phyloP scores from a whole-genome alignment of 1,139 yeast genomes.

The Geotrichum klebahnii region DNA sequence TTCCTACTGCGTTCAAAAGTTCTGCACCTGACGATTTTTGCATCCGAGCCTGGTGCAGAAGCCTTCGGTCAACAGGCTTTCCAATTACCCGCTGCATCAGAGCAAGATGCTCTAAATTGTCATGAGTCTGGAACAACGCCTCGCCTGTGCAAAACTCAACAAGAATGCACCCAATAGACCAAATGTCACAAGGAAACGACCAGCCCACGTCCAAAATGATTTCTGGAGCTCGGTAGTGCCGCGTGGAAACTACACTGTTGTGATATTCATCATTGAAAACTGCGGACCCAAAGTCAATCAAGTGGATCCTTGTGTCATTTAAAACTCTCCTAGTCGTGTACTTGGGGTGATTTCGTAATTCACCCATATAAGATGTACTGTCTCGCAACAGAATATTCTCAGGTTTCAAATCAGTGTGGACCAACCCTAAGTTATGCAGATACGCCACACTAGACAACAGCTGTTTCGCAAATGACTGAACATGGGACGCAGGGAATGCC shows the following conservation, averaged over 20 bases:
- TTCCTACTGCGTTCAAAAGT: conserved; percentile 24
- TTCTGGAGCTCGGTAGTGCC: conserved; percentile 97
- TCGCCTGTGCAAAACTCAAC: conserved; percentile 94
- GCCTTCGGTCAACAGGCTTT: conserved; percentile 33
- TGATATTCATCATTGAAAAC: conserved; percentile 93
- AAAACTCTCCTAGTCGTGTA: conserved; percentile 35
- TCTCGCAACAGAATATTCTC: conserved; percentile 75
- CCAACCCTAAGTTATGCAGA: conserved; percentile 80
- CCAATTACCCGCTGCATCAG: conserved; percentile 80
- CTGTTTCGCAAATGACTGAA: conserved; percentile 85
- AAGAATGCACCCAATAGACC: conserved; percentile 94
- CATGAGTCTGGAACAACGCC: conserved; percentile 91
- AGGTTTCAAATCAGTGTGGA: conserved; percentile 94
- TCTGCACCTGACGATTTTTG: conserved; percentile 29
- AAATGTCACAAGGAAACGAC: conserved; percentile 90
- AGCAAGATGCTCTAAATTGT: conserved; percentile 87
- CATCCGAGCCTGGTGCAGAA: conserved; percentile 30
- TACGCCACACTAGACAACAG: conserved; percentile 80
- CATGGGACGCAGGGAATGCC: conserved; percentile 76
- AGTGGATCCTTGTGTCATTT: conserved; percentile 73
- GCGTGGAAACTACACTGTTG: conserved; percentile 77
- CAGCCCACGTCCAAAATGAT: conserved; percentile 90
- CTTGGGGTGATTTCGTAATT: conserved; percentile 19
- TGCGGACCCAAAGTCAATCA: conserved; percentile 95
- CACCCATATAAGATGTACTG: conserved; percentile 11